Evolutionary conservation across 169 alveolate species (phyloP).

Genomic region (Besnoitia besnoiti): DNA sequence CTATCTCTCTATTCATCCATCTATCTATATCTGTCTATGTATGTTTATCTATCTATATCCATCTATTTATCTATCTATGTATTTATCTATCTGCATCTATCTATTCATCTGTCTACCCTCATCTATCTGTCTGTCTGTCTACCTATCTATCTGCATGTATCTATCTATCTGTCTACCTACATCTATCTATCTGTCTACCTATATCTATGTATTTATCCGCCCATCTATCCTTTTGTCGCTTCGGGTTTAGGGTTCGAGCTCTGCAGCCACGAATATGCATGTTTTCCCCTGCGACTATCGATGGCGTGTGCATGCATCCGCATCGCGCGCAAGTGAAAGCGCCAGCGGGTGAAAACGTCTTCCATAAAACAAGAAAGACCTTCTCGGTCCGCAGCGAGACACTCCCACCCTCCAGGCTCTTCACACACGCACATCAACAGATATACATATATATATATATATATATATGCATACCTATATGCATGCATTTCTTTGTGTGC

Average conservation of each 20-base stretch:
- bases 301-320: background rate
- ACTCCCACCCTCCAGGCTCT: background rate
- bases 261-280: too few relatives aligned
- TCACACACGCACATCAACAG: too few relatives aligned
- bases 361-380: too few relatives aligned
- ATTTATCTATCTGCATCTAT: background rate
- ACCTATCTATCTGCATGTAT: background rate
- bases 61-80: background rate
- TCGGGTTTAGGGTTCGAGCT: too few relatives aligned
- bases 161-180: background rate
- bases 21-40: background rate
- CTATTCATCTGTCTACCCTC: background rate
- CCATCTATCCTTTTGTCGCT: background rate
- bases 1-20: too few relatives aligned
- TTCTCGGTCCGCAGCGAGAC: too few relatives aligned
- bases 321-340: too few relatives aligned
- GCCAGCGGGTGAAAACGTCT: too few relatives aligned
- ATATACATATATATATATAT: background rate
- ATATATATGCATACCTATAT: background rate
- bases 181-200: background rate
- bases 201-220: background rate
- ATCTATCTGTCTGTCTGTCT: background rate
- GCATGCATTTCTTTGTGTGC: background rate
- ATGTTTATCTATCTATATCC: background rate
- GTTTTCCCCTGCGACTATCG: background rate